Evolutionary conservation across 1,284 basidiomycete genomes (phyloP), one percentile per base, ranked within the genome.

Genomic region (Cutaneotrichosporon sp.): DNA sequence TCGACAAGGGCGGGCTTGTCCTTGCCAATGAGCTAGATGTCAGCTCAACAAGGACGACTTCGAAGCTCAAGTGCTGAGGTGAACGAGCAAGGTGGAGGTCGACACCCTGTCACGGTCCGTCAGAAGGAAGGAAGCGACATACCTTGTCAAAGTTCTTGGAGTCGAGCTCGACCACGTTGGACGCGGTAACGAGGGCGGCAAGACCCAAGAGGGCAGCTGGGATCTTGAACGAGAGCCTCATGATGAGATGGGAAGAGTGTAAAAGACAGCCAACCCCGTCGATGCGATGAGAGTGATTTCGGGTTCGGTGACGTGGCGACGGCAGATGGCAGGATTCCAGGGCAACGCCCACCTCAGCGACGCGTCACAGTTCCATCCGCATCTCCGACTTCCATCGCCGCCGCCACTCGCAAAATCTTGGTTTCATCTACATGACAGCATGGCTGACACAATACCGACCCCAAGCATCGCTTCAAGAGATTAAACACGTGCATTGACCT

Each of bases 1-100:
- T 94, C 92, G 29, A 95, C 90, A 46, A 94, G 83, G 68, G 89
- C 91, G 57, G 89, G 87, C 76, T 87, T 91, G 63, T 89, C 90
- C 65, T 88, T 78, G 43, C 90, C 92, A 73, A 93, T 67, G 46
- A 69, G 50, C 76, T 79, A 62, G 3, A 4, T 52, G 51, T 43
- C 29, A 56, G 45, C 53, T 14, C 18, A 7, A n/a, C 36, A 42
- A n/a, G 38, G 16, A 18, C 7, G 7, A 18, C 38, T 8, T n/a
- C n/a, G n/a, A n/a, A 36, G 58, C 20, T 43, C n/a, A 14, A 7
- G 4, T 13, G 18, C 29, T 16, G 24, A 20, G 33, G 27, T 14
- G 25, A n/a, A n/a, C 20, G 43, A 45, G 20, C n/a, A 47, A 24
- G 24, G 45, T 47, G 45, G 22, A 47, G 38, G 38, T 42, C 7